phyloP scores from a whole-genome alignment of 2,329 filamentous ascomycete genomes.

The Neofusicoccum sp. region DNA sequence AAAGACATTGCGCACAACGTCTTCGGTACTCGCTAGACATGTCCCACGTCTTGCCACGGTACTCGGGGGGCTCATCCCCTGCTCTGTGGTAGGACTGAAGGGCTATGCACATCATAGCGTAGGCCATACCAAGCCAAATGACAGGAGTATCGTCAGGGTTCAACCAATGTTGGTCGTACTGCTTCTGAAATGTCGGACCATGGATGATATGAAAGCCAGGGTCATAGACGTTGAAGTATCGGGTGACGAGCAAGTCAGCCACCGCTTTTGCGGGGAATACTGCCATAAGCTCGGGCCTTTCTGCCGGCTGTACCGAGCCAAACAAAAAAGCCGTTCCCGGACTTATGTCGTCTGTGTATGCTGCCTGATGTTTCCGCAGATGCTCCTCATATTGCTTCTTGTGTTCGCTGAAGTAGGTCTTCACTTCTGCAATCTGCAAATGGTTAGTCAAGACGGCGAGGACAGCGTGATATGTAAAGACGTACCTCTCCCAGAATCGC shows the following conservation, averaged over 20 bases:
- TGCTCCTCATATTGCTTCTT: conserved; percentile 88
- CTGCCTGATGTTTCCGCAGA: conserved; percentile 72
- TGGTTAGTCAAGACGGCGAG: background rate
- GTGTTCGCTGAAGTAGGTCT: conserved; percentile 82
- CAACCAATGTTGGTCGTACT: conserved; percentile 70
- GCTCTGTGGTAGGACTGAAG: conserved; percentile 79
- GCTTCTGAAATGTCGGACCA: conserved; percentile 75
- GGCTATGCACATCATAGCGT: conserved; percentile 74
- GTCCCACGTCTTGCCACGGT: conserved; percentile 63
- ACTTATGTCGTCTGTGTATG: conserved; percentile 60
- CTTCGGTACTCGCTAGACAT: conserved; percentile 62
- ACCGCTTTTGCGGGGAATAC: conserved; percentile 79
- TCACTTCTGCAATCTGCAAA: conserved; percentile 80
- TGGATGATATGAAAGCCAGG: conserved; percentile 60
- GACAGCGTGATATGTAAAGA: conserved; percentile 19
- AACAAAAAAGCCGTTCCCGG: conserved; percentile 77
- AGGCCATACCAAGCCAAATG: conserved; percentile 78
- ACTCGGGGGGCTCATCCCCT: conserved; percentile 78
- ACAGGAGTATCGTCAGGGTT: conserved; percentile 72
- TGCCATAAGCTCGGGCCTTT: conserved; percentile 75
- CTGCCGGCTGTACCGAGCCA: conserved; percentile 68
- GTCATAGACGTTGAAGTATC: conserved; percentile 86
- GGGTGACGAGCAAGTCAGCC: conserved; percentile 80
- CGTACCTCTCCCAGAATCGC: conserved; percentile 54
- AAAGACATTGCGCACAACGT: conserved; percentile 76